phyloP scores from a whole-genome alignment of 305 asterid genomes.

The Solanum hybrid region DNA sequence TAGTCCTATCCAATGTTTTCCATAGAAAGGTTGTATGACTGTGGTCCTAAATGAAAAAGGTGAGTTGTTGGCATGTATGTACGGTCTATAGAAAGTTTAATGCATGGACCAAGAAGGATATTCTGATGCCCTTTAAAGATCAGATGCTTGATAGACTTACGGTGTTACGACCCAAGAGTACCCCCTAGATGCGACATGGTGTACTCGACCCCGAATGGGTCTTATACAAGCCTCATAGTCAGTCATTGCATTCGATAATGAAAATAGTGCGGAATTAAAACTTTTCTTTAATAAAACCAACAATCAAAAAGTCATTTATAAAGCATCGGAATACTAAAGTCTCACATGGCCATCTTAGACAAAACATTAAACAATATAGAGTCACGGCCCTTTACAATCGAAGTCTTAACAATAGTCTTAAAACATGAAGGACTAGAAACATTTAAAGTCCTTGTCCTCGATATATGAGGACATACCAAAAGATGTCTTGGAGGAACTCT shows the following conservation, averaged over 20 bases:
- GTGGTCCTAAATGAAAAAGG: too few relatives aligned
- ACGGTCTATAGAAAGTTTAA: too few relatives aligned
- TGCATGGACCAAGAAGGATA: too few relatives aligned
- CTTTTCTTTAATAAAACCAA: not conserved
- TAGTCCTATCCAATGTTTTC: too few relatives aligned
- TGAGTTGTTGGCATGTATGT: too few relatives aligned
- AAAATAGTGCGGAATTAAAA: not conserved
- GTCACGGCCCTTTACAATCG: not conserved
- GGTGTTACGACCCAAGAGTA: not conserved
- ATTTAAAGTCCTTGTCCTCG: not conserved
- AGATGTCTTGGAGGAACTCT: not conserved
- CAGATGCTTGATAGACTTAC: too few relatives aligned
- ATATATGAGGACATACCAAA: not conserved
- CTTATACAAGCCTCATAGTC: not conserved
- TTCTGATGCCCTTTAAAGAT: too few relatives aligned
- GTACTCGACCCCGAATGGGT: not conserved
- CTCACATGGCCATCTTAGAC: not conserved
- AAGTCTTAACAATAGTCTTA: not conserved
- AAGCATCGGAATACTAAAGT: not conserved
- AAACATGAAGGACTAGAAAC: too few relatives aligned
- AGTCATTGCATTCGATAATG: not conserved
- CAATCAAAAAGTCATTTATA: too few relatives aligned
- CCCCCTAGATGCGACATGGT: not conserved
- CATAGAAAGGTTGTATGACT: too few relatives aligned
- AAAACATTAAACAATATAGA: not conserved